phyloP scores from a whole-genome alignment of 2,329 filamentous ascomycete genomes.

The Microdochium nivale region DNA sequence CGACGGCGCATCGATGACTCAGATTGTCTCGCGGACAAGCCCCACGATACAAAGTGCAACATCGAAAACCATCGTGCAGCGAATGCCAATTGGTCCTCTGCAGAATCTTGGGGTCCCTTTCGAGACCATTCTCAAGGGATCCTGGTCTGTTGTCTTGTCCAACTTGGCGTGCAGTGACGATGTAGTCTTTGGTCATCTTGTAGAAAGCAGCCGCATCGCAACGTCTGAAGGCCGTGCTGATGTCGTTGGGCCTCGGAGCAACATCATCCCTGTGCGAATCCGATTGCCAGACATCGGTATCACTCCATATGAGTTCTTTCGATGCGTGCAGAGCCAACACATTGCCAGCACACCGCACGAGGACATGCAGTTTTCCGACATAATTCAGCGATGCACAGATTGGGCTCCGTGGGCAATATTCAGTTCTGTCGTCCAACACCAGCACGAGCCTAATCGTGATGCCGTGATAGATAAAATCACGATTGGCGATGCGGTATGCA shows the following conservation, averaged over 20 bases:
- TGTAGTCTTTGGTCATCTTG: conserved; percentile 46
- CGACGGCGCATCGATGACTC: conserved; percentile 36
- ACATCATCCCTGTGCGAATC: conserved; percentile 39
- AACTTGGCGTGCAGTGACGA: conserved; percentile 38
- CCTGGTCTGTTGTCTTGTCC: conserved; percentile 48
- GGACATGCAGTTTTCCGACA: conserved; percentile 39
- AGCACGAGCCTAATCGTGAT: conserved; percentile 29
- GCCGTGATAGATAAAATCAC: conserved; percentile 28
- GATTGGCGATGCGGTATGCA: conserved; percentile 36
- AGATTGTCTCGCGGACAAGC: conserved; percentile 30
- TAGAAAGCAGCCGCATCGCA: conserved; percentile 36
- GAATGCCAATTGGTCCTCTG: conserved; percentile 30
- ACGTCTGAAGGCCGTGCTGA: conserved; percentile 43
- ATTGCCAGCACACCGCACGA: conserved; percentile 38
- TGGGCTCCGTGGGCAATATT: conserved; percentile 47
- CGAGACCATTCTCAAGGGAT: conserved; percentile 46
- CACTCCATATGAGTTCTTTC: conserved; percentile 39
- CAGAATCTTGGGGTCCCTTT: conserved; percentile 36
- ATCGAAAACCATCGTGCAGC: conserved; percentile 29
- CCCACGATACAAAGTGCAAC: conserved; percentile 29
- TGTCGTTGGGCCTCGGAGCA: conserved; percentile 37
- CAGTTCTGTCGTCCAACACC: conserved; percentile 45
- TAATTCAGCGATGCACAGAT: conserved; percentile 43
- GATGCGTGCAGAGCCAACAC: conserved; percentile 39
- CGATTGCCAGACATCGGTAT: conserved; percentile 32